Base-by-base conservation (phyloP, 2,329 filamentous ascomycete genomes). In the Leptographium procerum region DNA sequence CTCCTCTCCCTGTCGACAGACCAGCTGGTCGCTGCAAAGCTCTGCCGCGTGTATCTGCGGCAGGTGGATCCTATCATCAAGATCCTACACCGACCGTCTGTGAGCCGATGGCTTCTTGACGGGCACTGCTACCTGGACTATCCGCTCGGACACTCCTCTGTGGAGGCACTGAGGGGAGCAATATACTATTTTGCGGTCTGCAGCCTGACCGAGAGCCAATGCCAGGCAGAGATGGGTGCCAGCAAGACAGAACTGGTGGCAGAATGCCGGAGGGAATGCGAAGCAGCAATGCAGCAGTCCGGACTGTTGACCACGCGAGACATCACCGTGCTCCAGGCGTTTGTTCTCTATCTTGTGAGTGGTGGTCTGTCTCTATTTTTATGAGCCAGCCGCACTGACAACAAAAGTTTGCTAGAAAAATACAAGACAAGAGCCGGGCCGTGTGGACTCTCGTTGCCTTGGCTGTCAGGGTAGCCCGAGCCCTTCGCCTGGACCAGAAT, bases 381-480 rank as follows among this genome's bases (percentile, higher is more conserved):
- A 59, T 65, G 16, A 9, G 26, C 48, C 26, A 13, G 26, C 7
- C 10, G 19, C n/a, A 19, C n/a, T n/a, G 13, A 11, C 13, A 14
- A 24, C 24, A 19, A 5, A 29, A 56, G 55, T 52, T 57, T 43
- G 48, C 55, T 40, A 6, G 59, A 3, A 58, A 52, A 26, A 34
- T 24, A 16, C 19, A 61, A 4, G 67, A 69, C 19, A 62, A 61
- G 8, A 66, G 61, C 43, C 60, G 60, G 4, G 65, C 66, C 3
- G 66, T 67, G 4, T 70, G 68, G 68, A 67, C 67, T 4, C 59
- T 70, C 36, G 31, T 68, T 2, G 63, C 68, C 1, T 57, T 67
- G 34, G 67, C 65, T 10, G 66, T 70, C 1, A 62, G 68, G 22
- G 61, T 69, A n/a, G 66, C 66, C 2, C 64, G 64, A 24, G 64